phyloP scores from a whole-genome alignment of 192 early-diverging fungal species.

The Gonapodya sp. region DNA sequence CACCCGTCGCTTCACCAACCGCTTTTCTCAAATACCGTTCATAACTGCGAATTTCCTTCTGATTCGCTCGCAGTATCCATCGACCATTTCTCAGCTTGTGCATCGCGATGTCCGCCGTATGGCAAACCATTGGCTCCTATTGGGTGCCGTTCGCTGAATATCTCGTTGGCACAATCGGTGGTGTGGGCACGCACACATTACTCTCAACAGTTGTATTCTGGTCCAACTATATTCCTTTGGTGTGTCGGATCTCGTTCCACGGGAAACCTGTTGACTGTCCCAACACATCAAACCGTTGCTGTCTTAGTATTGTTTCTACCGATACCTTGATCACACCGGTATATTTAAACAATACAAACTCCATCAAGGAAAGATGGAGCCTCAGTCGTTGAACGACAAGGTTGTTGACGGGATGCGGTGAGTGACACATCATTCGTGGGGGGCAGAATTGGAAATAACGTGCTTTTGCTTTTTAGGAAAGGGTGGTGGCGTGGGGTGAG shows the following conservation, averaged over 20 bases:
- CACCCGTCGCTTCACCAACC: too few species aligned
- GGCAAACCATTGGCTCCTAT: not conserved
- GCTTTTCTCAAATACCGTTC: too few species aligned
- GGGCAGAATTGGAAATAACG: not conserved
- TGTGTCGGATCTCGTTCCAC: not conserved
- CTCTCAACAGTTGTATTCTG: slow-evolving; percentile 2
- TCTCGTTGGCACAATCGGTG: not conserved
- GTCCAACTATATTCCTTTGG: not conserved
- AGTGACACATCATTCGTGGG: not conserved
- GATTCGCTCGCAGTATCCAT: too few species aligned
- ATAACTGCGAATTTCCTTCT: too few species aligned
- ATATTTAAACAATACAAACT: not conserved
- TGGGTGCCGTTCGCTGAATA: not conserved
- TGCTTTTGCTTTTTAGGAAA: not conserved
- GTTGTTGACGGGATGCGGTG: slow-evolving; percentile 6
- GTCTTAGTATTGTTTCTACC: not conserved
- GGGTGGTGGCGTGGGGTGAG: not conserved
- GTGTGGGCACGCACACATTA: not conserved
- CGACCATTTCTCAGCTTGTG: too few species aligned
- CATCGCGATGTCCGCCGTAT: not conserved
- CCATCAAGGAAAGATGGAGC: slow-evolving; percentile 11
- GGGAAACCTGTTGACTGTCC: not conserved
- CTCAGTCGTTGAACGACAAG: slow-evolving; percentile 7
- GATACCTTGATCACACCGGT: not conserved
- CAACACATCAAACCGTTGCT: not conserved